Conservation (phyloP, 768 basidiomycete species). For the Hericium alpestre region DNA sequence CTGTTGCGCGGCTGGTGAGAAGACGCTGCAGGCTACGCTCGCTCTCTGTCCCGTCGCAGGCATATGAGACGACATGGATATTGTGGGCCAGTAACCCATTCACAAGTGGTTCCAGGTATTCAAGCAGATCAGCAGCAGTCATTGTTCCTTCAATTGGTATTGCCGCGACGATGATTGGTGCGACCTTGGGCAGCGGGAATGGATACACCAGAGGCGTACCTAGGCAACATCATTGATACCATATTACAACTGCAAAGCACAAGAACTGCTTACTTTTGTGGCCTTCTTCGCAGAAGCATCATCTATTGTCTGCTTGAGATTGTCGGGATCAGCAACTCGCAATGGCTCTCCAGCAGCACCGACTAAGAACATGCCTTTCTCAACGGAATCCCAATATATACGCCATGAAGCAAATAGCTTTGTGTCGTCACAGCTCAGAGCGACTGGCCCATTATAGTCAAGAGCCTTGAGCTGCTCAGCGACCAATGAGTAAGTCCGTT, state of each 20-base stretch:
- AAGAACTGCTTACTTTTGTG: conserved; percentile 12
- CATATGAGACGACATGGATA: conserved; percentile 22
- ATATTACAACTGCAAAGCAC: too few species aligned
- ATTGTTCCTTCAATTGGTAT: conserved; percentile 18
- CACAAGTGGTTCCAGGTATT: conserved; percentile 15
- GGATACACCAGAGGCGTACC: conserved; percentile 23
- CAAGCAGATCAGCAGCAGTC: conserved; percentile 13
- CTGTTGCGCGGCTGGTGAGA: conserved; percentile 17
- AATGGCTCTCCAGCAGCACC: conserved; percentile 18
- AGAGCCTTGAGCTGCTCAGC: too few species aligned
- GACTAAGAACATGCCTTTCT: conserved; percentile 15
- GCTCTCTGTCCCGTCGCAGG: conserved; percentile 24
- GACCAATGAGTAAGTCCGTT: not conserved
- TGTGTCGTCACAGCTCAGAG: conserved; percentile 26
- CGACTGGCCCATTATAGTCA: conserved; percentile 14
- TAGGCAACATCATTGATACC: too few species aligned
- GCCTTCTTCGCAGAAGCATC: conserved; percentile 11
- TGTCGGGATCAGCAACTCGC: conserved; percentile 15
- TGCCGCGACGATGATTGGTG: conserved; percentile 26
- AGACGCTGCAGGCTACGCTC: conserved; percentile 15
- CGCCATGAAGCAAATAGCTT: conserved; percentile 20
- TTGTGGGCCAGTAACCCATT: conserved; percentile 15
- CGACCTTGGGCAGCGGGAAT: conserved; percentile 23
- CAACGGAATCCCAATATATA: conserved; percentile 16
- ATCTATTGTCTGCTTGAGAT: conserved; percentile 8